These are phyloP conservation scores for Nymphaea thermarum DNA, from an alignment of 164 flowering plant species.

Conservation along the genomic window DNA sequence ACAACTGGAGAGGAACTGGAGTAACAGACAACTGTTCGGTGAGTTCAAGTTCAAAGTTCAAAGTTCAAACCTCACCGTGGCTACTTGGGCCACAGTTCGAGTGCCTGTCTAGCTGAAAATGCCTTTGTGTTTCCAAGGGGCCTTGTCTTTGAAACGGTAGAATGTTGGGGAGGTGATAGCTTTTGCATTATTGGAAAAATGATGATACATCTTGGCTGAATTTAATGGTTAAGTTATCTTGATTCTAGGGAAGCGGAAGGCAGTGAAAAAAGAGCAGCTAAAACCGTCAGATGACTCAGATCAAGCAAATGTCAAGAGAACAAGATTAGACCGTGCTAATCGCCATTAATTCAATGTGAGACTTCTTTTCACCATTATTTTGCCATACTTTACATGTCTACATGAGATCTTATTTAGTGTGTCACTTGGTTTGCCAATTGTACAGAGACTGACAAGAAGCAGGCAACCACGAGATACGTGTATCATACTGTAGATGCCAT, in stretches of 20 bases:
- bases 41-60: too few relatives aligned
- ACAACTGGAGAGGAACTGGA: too few relatives aligned
- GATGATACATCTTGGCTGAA: background rate
- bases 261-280: background rate
- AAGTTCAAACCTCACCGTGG: too few relatives aligned
- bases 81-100: too few relatives aligned
- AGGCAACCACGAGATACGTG: background rate
- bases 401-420: too few relatives aligned
- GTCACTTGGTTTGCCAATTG: background rate
- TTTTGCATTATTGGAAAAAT: background rate
- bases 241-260: background rate
- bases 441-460: background rate
- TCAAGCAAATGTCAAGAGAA: background rate
- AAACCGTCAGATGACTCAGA: background rate
- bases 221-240: background rate
- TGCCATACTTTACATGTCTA: background rate
- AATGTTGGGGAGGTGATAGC: too few relatives aligned
- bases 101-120: too few relatives aligned
- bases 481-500: background rate
- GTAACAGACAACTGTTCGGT: too few relatives aligned
- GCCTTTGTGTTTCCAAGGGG: too few relatives aligned
- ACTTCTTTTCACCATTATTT: background rate
- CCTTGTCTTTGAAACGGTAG: too few relatives aligned
- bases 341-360: background rate
- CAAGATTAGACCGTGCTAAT: background rate